These are phyloP conservation scores for Epichloe sylvatica DNA, from an alignment of 2,329 filamentous ascomycete species.

Conservation along the genomic window DNA sequence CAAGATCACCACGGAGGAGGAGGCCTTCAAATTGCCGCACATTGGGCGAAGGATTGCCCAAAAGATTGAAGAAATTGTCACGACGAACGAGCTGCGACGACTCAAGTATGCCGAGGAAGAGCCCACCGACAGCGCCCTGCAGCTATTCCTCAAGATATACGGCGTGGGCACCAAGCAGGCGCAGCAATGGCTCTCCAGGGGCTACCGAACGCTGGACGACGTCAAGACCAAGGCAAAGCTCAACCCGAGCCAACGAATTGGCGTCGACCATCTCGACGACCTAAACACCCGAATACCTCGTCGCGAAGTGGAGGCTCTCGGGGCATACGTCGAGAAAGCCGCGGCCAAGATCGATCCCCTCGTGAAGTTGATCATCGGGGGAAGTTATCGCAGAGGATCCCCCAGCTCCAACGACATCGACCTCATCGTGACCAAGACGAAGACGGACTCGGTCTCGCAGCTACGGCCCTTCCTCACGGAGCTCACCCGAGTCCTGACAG, in stretches of 20 bases:
- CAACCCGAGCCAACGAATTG: constrained; percentile 56
- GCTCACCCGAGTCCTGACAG: constrained; percentile 49
- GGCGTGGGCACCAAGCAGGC: constrained; percentile 60
- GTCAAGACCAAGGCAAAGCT: constrained; percentile 47
- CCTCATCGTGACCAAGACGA: constrained; percentile 60
- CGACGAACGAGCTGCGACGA: constrained; percentile 55
- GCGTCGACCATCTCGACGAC: constrained; percentile 67
- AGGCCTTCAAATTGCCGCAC: constrained; percentile 53
- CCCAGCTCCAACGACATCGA: constrained; percentile 69
- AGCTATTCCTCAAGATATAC: constrained; percentile 65
- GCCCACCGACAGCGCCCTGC: constrained; percentile 48
- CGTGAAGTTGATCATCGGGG: constrained; percentile 61
- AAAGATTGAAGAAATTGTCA: constrained; percentile 82
- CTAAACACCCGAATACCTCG: constrained; percentile 68
- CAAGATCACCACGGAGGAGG: constrained; percentile 52
- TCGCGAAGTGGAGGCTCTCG: constrained; percentile 58
- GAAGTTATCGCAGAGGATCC: constrained; percentile 74
- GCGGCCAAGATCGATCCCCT: constrained; percentile 45
- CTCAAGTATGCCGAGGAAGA: constrained; percentile 59
- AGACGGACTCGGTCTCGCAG: constrained; percentile 37
- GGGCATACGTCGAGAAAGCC: constrained; percentile 44
- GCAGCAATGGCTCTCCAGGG: constrained; percentile 58
- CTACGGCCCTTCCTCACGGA: constrained; percentile 48
- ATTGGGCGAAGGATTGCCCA: constrained; percentile 61
- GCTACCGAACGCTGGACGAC: constrained; percentile 62